Conservation (phyloP, 73 alveolate genomes). For the Paramecium caudatum region DNA sequence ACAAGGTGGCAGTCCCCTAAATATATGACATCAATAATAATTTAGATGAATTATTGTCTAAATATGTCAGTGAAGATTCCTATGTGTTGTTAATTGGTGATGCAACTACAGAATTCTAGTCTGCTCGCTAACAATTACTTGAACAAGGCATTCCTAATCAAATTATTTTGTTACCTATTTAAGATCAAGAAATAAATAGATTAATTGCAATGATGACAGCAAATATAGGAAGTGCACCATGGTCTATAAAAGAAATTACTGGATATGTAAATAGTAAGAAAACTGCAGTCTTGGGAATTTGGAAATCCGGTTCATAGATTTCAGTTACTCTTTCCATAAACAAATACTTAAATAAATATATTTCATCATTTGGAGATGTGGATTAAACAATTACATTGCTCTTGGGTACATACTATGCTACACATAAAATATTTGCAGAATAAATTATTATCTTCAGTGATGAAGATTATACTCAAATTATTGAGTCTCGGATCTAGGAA, state of each 20-base stretch:
- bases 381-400: neutral
- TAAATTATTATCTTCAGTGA: neutral
- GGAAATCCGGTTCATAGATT: neutral
- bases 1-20: neutral
- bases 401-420: slow-evolving; percentile 21
- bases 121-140: neutral
- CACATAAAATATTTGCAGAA: slow-evolving; percentile 4
- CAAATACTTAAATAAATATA: slow-evolving; percentile 35
- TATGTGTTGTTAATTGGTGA: slow-evolving; percentile 3
- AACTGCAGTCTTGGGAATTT: slow-evolving; percentile 25
- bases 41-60: neutral
- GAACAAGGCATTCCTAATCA: neutral
- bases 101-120: neutral
- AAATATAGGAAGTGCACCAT: slow-evolving; percentile 43
- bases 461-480: neutral
- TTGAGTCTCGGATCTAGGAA: neutral
- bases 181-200: slow-evolving; percentile 44
- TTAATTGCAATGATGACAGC: slow-evolving; percentile 29
- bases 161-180: neutral
- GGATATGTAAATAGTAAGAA: neutral
- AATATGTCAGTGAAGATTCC: neutral
- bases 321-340: neutral
- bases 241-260: slow-evolving; percentile 35
- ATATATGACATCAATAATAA: slow-evolving; percentile 34
- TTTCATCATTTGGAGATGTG: slow-evolving; percentile 14